These are phyloP conservation scores for Tylopilus sp. DNA, from an alignment of 768 basidiomycete genomes.

Conservation along the genomic window DNA sequence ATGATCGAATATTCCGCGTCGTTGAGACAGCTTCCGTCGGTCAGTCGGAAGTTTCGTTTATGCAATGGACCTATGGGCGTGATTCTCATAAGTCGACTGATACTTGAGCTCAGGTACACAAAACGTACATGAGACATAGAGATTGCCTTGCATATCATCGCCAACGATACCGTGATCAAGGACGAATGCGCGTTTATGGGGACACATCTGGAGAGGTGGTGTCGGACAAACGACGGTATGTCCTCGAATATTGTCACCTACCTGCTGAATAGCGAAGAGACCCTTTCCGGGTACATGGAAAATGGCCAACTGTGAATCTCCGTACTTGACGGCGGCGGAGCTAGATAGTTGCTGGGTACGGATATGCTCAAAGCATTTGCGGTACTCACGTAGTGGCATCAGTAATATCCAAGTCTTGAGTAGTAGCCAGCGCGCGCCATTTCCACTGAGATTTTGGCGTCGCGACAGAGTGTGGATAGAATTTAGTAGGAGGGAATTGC, in stretches of 20 bases:
- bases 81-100: neutral
- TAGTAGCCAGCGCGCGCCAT: slow-evolving; percentile 50
- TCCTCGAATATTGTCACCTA: slow-evolving; percentile 26
- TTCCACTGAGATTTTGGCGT: slow-evolving; percentile 51
- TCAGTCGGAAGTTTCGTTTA: slow-evolving; percentile 61
- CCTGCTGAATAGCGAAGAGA: slow-evolving; percentile 67
- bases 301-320: slow-evolving; percentile 64
- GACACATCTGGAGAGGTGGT: slow-evolving; percentile 36
- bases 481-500: slow-evolving; percentile 44
- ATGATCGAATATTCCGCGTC: slow-evolving; percentile 58
- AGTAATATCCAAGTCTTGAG: slow-evolving; percentile 46
- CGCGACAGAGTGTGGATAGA: slow-evolving; percentile 36
- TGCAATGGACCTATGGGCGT: slow-evolving; percentile 50
- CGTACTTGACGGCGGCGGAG: slow-evolving; percentile 54
- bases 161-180: slow-evolving; percentile 69
- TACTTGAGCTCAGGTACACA: neutral
- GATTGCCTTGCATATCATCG: slow-evolving; percentile 52
- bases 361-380: neutral
- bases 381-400: slow-evolving; percentile 44
- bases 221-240: neutral
- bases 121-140: slow-evolving; percentile 47
- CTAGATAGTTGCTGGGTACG: slow-evolving; percentile 15
- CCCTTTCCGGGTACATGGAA: slow-evolving; percentile 59
- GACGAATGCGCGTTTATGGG: slow-evolving; percentile 60
- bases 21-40: slow-evolving; percentile 54